Evolutionary conservation across 331 rosid species (phyloP).

Genomic region (Cucumis variabilis): DNA sequence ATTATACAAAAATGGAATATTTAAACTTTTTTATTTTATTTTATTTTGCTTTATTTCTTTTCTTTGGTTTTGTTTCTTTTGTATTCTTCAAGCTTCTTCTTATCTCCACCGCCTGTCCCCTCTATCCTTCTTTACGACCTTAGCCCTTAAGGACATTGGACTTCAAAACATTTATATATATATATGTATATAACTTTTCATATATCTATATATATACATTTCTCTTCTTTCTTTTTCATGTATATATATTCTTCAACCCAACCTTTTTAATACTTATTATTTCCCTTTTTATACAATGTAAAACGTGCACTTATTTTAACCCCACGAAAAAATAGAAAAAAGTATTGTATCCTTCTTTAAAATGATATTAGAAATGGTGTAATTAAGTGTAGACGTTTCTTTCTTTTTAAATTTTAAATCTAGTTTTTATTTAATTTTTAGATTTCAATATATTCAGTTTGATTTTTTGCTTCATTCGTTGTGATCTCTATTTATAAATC

Average conservation of each 20-base stretch:
- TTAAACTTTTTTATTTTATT: too few relatives aligned
- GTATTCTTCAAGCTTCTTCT: background rate
- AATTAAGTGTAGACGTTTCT: too few relatives aligned
- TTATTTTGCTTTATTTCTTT: too few relatives aligned
- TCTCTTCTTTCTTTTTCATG: background rate
- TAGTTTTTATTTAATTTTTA: too few relatives aligned
- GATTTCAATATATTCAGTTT: too few relatives aligned
- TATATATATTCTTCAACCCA: background rate
- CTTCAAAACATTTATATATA: background rate
- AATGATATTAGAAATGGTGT: background rate
- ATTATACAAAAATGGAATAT: background rate
- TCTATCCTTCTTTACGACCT: conserved; percentile 44
- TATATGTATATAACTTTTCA: too few relatives aligned
- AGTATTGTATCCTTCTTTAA: background rate
- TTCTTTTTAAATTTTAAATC: too few relatives aligned
- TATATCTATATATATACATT: background rate
- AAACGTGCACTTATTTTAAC: conserved; percentile 27
- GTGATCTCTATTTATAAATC: too few relatives aligned
- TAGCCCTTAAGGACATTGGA: conserved; percentile 56
- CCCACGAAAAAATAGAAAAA: background rate
- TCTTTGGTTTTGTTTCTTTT: background rate
- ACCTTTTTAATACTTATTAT: background rate
- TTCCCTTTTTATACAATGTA: background rate
- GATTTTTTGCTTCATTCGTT: too few relatives aligned
- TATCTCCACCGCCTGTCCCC: conserved; percentile 52